Conservation (phyloP, 129 eudicot species). For the Gnaphalium uliginosum region DNA sequence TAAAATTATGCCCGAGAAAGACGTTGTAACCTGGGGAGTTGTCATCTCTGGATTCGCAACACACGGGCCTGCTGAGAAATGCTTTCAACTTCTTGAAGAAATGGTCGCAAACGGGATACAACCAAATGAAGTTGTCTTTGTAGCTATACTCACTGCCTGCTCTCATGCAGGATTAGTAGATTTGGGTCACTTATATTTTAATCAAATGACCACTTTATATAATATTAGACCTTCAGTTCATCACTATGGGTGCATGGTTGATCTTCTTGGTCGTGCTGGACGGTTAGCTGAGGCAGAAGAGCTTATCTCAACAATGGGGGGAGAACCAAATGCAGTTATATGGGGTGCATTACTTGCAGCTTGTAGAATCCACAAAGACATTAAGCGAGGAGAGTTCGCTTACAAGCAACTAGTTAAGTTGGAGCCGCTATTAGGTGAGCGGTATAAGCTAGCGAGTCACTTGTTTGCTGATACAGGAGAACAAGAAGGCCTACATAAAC, state of each 20-base stretch:
- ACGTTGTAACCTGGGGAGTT: constrained; percentile 50
- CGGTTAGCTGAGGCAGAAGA: constrained; percentile 44
- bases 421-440: constrained; percentile 38
- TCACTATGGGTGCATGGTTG: constrained; percentile 60
- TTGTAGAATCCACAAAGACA: constrained; percentile 42
- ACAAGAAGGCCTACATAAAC: constrained; percentile 15
- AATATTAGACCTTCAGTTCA: constrained; percentile 46
- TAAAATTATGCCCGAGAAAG: constrained; percentile 39
- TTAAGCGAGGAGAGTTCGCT: constrained; percentile 35
- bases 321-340: constrained; percentile 42
- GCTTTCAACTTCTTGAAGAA: constrained; percentile 48
- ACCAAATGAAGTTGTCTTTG: constrained; percentile 49
- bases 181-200: constrained; percentile 40
- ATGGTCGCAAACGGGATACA: constrained; percentile 32
- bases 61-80: constrained; percentile 39
- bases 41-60: constrained; percentile 45
- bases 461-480: constrained; percentile 32
- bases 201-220: constrained; percentile 35
- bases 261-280: constrained; percentile 55
- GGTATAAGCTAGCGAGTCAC: constrained; percentile 32
- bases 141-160: constrained; percentile 51
- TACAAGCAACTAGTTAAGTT: constrained; percentile 36
- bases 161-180: constrained; percentile 48
- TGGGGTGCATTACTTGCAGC: constrained; percentile 51
- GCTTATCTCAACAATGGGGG: constrained; percentile 36